phyloP scores from a whole-genome alignment of 805 yeast species.

The Cyberlindnera veronae region DNA sequence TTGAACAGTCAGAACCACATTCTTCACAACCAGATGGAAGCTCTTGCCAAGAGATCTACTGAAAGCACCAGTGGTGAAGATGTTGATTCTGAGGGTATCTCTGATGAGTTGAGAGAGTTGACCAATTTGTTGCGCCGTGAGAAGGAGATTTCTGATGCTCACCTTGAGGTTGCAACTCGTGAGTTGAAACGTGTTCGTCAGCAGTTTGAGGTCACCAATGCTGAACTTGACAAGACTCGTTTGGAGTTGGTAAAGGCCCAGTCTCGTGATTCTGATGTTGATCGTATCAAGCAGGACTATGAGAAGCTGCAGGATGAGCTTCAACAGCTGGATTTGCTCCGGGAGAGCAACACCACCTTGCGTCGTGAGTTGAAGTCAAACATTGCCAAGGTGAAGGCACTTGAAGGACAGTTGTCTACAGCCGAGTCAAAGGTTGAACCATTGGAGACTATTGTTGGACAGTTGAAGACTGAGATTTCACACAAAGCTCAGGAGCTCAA shows the following conservation, averaged over 20 bases:
- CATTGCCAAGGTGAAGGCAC: constrained; percentile 30
- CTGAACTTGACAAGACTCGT: constrained; percentile 52
- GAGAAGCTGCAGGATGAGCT: constrained; percentile 47
- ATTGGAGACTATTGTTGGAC: constrained; percentile 36
- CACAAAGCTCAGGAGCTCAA: constrained; percentile 48
- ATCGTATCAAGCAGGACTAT: constrained; percentile 35
- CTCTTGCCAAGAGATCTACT: constrained; percentile 21
- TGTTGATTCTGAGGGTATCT: constrained; percentile 16
- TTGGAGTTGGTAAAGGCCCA: constrained; percentile 41
- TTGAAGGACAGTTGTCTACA: constrained; percentile 38
- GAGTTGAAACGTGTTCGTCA: constrained; percentile 54
- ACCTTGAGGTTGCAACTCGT: constrained; percentile 46
- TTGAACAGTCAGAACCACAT: constrained; percentile 65
- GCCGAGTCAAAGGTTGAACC: constrained; percentile 40
- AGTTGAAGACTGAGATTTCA: constrained; percentile 38
- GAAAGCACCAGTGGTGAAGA: neutral
- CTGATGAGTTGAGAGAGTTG: constrained; percentile 45
- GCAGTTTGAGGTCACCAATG: constrained; percentile 41
- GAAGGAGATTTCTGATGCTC: constrained; percentile 65
- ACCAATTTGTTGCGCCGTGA: constrained; percentile 66
- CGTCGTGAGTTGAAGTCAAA: constrained; percentile 45
- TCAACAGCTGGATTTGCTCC: constrained; percentile 56
- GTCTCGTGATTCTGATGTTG: constrained; percentile 30
- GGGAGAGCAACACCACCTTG: constrained; percentile 66
- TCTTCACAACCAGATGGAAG: constrained; percentile 65